Conservation (phyloP, 2,329 filamentous ascomycete genomes). For the Aspergillus hiratsukae region DNA sequence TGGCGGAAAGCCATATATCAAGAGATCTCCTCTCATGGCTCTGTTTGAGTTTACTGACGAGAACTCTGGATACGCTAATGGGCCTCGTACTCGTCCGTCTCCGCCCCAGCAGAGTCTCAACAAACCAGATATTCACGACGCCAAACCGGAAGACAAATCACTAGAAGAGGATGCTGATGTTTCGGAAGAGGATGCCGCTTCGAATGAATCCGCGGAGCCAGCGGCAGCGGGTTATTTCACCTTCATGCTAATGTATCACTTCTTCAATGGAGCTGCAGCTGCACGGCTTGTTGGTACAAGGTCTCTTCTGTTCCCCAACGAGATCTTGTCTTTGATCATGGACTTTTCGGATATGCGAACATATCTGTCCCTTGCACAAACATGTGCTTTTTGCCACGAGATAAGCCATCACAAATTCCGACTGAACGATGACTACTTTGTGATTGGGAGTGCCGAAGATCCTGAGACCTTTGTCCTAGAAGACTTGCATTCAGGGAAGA, state of each 20-base stretch:
- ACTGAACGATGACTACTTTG: slow-evolving; percentile 13
- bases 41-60: slow-evolving; percentile 11
- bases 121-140: not conserved
- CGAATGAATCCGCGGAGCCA: not conserved
- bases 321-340: slow-evolving; percentile 15
- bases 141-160: not conserved
- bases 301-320: slow-evolving; percentile 13
- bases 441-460: slow-evolving; percentile 1
- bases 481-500: slow-evolving; percentile 7
- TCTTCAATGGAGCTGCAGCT: slow-evolving; percentile 10
- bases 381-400: slow-evolving; percentile 10
- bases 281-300: slow-evolving; percentile 1
- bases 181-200: not conserved
- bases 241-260: slow-evolving; percentile 5
- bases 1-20: slow-evolving; percentile 2
- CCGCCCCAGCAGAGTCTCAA: not conserved
- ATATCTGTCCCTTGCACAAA: slow-evolving; percentile 7
- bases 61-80: slow-evolving; percentile 4
- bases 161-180: not conserved
- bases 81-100: slow-evolving; percentile 4
- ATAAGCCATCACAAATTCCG: slow-evolving; percentile 7
- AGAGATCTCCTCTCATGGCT: slow-evolving; percentile 9
- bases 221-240: not conserved
- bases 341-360: slow-evolving; percentile 11
- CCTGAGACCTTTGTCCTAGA: slow-evolving; percentile 4